phyloP scores from a whole-genome alignment of 805 yeast genomes.

The Hanseniaspora taiwanica region DNA sequence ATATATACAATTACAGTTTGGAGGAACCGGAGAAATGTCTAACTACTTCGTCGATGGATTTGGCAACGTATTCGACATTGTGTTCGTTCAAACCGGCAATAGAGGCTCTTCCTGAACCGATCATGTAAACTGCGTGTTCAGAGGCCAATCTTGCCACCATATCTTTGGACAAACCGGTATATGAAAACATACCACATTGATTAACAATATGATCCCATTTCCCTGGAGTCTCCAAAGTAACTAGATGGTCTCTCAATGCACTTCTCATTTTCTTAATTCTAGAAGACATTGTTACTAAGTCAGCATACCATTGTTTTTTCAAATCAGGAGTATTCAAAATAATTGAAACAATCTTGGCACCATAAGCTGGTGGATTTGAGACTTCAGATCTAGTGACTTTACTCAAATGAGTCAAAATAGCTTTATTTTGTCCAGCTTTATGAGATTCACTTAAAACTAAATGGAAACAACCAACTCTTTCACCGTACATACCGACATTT shows the following conservation, averaged over 20 bases:
- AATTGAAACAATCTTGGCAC: conserved; percentile 77
- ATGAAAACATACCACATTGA: conserved; percentile 96
- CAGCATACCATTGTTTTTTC: conserved; percentile 68
- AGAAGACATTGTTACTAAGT: conserved; percentile 74
- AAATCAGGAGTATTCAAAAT: conserved; percentile 58
- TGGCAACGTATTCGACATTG: conserved; percentile 69
- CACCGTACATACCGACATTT: conserved; percentile 95
- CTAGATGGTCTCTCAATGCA: conserved; percentile 47
- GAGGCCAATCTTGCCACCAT: conserved; percentile 68
- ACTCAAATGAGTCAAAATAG: conserved; percentile 64
- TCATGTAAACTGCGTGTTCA: conserved; percentile 72
- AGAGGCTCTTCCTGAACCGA: conserved; percentile 77
- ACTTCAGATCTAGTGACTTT: conserved; percentile 69
- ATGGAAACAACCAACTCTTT: conserved; percentile 91
- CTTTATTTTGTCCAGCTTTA: conserved; percentile 23
- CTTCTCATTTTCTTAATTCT: conserved; percentile 74
- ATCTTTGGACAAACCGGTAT: conserved; percentile 68
- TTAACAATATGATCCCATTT: conserved; percentile 81
- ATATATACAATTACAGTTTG: conserved; percentile 10
- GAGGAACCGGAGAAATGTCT: conserved; percentile 26
- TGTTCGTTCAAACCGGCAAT: conserved; percentile 82
- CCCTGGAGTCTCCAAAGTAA: conserved; percentile 65
- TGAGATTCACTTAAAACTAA: conserved; percentile 38
- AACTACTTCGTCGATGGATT: conserved; percentile 70
- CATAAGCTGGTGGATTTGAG: conserved; percentile 92